phyloP scores from a whole-genome alignment of 495 filamentous ascomycete species.

The Daldinia vernicosa region DNA sequence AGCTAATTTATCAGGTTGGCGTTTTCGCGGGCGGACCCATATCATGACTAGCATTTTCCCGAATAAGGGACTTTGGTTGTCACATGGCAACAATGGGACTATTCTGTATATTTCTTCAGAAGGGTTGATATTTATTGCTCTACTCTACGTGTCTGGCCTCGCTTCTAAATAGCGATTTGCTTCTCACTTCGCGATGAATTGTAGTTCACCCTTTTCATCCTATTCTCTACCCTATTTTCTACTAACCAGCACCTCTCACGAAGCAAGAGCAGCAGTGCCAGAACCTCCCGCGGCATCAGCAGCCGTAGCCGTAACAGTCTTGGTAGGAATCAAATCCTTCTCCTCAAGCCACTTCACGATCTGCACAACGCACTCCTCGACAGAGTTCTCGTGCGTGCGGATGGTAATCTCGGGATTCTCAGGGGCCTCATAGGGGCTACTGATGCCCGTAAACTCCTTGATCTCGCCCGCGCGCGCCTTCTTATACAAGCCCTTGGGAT shows the following conservation, averaged over 20 bases:
- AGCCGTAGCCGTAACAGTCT: conserved; percentile 39
- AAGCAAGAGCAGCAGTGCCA: conserved; percentile 24
- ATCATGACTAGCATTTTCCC: conserved; percentile 30
- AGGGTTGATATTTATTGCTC: conserved; percentile 16
- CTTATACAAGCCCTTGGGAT: conserved; percentile 98
- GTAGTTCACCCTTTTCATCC: background rate
- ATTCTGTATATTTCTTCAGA: conserved; percentile 31
- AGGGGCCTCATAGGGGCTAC: conserved; percentile 92
- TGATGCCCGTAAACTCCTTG: conserved; percentile 96
- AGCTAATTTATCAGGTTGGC: conserved; percentile 32
- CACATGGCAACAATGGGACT: conserved; percentile 13
- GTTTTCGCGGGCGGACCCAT: conserved; percentile 29
- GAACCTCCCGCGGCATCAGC: conserved; percentile 25
- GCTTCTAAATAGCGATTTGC: conserved; percentile 1
- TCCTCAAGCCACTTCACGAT: conserved; percentile 83
- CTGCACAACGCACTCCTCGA: conserved; percentile 84
- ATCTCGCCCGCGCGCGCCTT: conserved; percentile 93
- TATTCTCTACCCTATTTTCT: background rate
- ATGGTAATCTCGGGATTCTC: conserved; percentile 86
- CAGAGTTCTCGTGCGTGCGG: conserved; percentile 74
- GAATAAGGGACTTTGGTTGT: conserved; percentile 27
- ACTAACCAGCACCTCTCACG: conserved; percentile 25
- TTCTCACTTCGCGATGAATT: background rate
- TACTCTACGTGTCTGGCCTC: conserved; percentile 1
- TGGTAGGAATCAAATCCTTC: conserved; percentile 52